phyloP scores from a whole-genome alignment of 768 basidiomycete species.

The Leccinellum luteum region DNA sequence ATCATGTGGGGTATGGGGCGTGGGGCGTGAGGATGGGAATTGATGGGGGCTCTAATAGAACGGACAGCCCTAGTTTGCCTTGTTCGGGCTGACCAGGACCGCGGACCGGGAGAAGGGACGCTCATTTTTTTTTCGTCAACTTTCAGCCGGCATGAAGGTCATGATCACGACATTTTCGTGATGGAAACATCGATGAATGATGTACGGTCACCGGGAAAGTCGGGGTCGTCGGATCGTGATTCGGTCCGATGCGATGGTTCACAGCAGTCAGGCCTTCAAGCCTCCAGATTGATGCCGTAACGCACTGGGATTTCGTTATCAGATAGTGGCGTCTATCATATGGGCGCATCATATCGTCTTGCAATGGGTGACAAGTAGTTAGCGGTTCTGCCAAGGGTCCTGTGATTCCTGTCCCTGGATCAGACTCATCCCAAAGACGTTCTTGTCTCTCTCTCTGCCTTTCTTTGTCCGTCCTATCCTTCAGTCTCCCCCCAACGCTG shows the following conservation, averaged over 20 bases:
- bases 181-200: not conserved
- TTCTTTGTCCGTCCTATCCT: not conserved
- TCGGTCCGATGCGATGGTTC: too few species aligned
- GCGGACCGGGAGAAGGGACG: not conserved
- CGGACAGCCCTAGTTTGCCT: not conserved
- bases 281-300: not conserved
- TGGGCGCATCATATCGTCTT: not conserved
- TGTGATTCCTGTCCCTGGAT: not conserved
- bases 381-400: not conserved
- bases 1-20: not conserved
- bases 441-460: not conserved
- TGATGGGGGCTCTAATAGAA: not conserved
- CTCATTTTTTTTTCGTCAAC: not conserved
- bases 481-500: slow-evolving; percentile 6
- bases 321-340: not conserved
- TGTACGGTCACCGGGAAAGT: not conserved
- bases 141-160: not conserved
- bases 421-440: not conserved
- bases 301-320: too few species aligned
- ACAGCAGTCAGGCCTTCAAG: not conserved
- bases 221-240: not conserved
- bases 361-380: not conserved
- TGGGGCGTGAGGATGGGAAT: not conserved
- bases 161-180: not conserved
- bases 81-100: not conserved